Evolutionary conservation across 208 protist genomes (phyloP).

Genomic region (Leishmania amazonensis): DNA sequence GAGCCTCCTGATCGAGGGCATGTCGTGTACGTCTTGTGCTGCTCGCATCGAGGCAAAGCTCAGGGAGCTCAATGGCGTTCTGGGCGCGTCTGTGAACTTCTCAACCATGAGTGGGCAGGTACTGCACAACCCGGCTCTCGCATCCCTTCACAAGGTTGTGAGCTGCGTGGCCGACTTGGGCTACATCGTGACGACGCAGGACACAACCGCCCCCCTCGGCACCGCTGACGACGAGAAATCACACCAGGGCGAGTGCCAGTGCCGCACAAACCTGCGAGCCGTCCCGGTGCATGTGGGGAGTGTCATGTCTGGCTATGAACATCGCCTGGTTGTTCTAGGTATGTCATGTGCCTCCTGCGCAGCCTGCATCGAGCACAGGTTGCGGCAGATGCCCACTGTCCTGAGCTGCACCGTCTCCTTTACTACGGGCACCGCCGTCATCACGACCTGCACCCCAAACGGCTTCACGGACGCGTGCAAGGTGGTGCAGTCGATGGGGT

Average conservation of each 20-base stretch:
- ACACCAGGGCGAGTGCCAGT: conserved; percentile 24
- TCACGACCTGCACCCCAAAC: conserved; percentile 27
- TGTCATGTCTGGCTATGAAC: conserved; percentile 24
- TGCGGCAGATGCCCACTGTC: conserved; percentile 47
- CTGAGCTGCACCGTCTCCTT: conserved; percentile 72
- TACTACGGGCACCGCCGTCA: conserved; percentile 44
- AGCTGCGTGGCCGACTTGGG: conserved; percentile 32
- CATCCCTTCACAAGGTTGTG: conserved; percentile 29
- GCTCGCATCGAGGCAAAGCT: conserved; percentile 79
- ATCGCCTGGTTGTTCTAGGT: conserved; percentile 63
- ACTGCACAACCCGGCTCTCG: conserved; percentile 34
- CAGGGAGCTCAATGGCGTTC: conserved; percentile 42
- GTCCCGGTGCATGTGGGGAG: conserved; percentile 15
- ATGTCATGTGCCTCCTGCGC: conserved; percentile 95
- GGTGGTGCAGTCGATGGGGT: conserved; percentile 59
- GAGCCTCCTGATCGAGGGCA: conserved; percentile 79
- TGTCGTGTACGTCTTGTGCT: conserved; percentile 94
- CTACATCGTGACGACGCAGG: conserved; percentile 35
- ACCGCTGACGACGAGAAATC: conserved; percentile 17
- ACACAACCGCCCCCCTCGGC: conserved; percentile 20
- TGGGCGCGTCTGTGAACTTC: conserved; percentile 73
- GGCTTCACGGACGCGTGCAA: conserved; percentile 16
- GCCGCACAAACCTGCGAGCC: conserved; percentile 30
- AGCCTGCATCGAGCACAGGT: conserved; percentile 72
- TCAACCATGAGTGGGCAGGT: conserved; percentile 60